Conservation (phyloP, 164 flowering plant species). For the Cinnamomum chago region DNA sequence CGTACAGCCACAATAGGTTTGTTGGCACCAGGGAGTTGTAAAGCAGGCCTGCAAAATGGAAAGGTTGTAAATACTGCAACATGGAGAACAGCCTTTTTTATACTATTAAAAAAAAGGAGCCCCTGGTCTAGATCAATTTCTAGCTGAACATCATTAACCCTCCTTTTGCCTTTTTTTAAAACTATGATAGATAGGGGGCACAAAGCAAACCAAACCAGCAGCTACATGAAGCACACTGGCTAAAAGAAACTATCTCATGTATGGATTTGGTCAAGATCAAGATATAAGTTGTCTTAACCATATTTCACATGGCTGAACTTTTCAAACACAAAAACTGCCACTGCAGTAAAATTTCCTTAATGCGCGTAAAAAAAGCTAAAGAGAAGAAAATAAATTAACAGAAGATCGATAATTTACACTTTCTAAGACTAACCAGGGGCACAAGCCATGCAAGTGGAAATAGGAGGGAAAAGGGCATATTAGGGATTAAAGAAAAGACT, state of each 20-base stretch:
- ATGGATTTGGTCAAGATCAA: too few relatives aligned
- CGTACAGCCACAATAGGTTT: conserved; percentile 91
- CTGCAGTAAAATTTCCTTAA: background rate
- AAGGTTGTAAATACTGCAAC: conserved; percentile 1
- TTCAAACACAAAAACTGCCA: background rate
- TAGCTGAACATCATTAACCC: background rate
- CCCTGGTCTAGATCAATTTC: background rate
- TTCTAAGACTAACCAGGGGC: background rate
- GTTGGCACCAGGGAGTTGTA: conserved; percentile 85
- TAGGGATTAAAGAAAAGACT: background rate
- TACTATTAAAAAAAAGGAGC: background rate
- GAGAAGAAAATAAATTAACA: too few relatives aligned
- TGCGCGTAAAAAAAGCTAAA: too few relatives aligned
- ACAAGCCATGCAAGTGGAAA: background rate
- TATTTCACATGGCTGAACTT: too few relatives aligned
- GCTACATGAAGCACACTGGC: background rate
- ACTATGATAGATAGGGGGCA: background rate
- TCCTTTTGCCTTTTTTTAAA: background rate
- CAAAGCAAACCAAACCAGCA: background rate
- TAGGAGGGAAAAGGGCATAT: background rate
- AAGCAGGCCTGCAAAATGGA: conserved; percentile 65
- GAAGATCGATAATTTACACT: background rate
- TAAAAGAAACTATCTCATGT: too few relatives aligned
- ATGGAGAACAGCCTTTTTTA: background rate
- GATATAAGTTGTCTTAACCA: too few relatives aligned